Percentiles rank a stretch among this genome's conserved stretches.
Conservation (phyloP, 441 rosid species). For the Macaranga tanarius region DNA sequence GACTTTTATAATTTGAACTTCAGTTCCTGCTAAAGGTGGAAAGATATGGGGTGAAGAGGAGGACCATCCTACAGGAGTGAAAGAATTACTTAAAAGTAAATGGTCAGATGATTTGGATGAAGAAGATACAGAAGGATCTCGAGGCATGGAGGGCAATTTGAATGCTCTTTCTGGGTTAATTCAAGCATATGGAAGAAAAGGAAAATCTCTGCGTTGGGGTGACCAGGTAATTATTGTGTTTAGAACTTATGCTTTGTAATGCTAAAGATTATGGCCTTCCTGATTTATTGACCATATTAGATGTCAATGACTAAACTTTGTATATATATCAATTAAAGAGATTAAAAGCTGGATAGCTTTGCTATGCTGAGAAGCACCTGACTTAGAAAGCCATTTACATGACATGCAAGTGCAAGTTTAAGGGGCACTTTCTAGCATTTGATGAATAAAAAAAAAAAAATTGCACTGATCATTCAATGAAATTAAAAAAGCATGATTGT, state of each 20-base stretch:
- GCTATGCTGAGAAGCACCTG: no score
- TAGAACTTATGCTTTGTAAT: conserved; percentile 1
- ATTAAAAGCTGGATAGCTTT: background rate
- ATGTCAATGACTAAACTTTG: background rate
- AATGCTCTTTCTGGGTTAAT: conserved; percentile 54
- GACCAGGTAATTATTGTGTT: conserved; percentile 60
- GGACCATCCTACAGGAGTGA: conserved; percentile 43
- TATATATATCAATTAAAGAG: background rate
- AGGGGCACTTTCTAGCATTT: background rate
- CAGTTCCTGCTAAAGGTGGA: conserved; percentile 38
- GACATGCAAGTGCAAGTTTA: background rate
- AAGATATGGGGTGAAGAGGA: conserved; percentile 53
- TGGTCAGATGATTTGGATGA: conserved; percentile 79
- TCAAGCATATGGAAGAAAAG: conserved; percentile 44
- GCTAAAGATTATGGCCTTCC: background rate
- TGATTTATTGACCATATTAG: background rate
- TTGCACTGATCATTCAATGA: background rate
- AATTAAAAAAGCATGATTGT: background rate
- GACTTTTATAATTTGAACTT: conserved; percentile 16
- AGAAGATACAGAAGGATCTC: conserved; percentile 43
- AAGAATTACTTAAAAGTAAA: conserved; percentile 73
- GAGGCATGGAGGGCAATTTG: conserved; percentile 34
- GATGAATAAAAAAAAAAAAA: background rate
- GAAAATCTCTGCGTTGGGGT: conserved; percentile 82
- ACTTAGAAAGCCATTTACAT: background rate